Base-by-base conservation (phyloP, 352 stramenopile genomes). In the Globisporangium ultimum region DNA sequence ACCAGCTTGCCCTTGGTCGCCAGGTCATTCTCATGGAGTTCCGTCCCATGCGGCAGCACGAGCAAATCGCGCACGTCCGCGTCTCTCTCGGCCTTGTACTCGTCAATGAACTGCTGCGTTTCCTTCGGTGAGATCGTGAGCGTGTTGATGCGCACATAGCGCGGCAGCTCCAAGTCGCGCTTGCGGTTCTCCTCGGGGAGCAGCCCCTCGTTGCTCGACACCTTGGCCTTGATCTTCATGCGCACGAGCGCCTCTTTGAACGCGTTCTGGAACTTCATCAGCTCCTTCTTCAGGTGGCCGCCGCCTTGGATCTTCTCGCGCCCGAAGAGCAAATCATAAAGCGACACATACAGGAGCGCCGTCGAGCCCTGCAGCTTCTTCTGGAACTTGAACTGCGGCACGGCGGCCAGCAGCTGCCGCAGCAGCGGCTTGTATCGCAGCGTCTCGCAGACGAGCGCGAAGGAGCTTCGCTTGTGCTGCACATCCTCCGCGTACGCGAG, bases 71-170 rank as follows among this genome's bases (percentile, higher is more conserved):
- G 80, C 47, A 98, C 77, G 66, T 98, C 78, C 13, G 61, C 58
- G 74, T 98, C 93, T 3, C 85, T 58, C 72, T 90, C 87, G 11
- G 70, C 75, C 32, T 63, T 61, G 51, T 75, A 89, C 43, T 87
- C 67, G 32, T 59, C 48, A 18, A 71, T 71, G 55, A 90, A 90
- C 32, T 66, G 66, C 11, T 69, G 60, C 20, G 70, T 69, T 32
- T 89, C 76, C 18, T 75, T 79, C 3, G 65, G 22, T 0, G 69
- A 70, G 41, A 80, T 78, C 53, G 86, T 75, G 11, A 98, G 66
- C 28, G 88, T 96, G 76, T 99, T 99, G 24, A 98, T 78, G 41
- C 96, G 93, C 58, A 98, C 89, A 60, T 98, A 98, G 3, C 88
- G 82, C 42, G 88, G 84, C 20, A 95, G 66, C 34, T 74, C 66